phyloP scores from a whole-genome alignment of 768 basidiomycete genomes.

The Rhodotorula toruloides region DNA sequence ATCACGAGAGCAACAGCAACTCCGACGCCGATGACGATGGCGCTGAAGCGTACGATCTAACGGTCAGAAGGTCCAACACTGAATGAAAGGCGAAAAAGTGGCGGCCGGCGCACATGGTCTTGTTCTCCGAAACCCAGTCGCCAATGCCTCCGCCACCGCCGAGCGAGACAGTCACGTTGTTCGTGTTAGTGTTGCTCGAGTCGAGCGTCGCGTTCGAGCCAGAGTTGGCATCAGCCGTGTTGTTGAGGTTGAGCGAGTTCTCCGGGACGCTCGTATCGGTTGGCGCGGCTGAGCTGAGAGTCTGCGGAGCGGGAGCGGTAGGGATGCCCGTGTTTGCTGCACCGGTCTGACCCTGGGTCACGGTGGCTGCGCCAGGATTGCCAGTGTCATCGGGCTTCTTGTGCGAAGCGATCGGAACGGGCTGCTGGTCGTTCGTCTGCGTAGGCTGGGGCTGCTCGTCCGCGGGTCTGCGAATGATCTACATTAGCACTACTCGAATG shows the following conservation, averaged over 20 bases:
- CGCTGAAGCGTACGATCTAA: not conserved
- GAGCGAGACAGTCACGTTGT: conserved; percentile 1
- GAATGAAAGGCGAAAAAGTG: not conserved
- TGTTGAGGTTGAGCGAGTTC: conserved; percentile 12
- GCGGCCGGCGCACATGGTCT: conserved; percentile 4
- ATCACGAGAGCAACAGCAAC: not conserved
- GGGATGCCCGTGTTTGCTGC: not conserved
- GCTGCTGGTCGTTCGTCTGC: too few species aligned
- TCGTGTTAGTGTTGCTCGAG: conserved; percentile 12
- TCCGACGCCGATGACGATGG: conserved; percentile 3
- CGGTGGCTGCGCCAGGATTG: too few species aligned
- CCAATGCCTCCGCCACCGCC: not conserved
- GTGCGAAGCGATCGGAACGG: not conserved
- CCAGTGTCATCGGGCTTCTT: not conserved
- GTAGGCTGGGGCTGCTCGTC: too few species aligned
- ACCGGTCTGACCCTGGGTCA: too few species aligned
- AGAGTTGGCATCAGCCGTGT: conserved; percentile 16
- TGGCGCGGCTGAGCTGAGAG: too few species aligned
- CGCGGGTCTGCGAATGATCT: too few species aligned
- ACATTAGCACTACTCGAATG: not conserved
- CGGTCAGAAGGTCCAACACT: too few species aligned
- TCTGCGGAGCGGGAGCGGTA: too few species aligned
- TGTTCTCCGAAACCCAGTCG: conserved; percentile 21
- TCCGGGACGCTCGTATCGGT: not conserved
- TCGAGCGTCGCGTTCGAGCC: conserved; percentile 8